Conservation (phyloP, 2,329 filamentous ascomycete genomes). For the Talaromyces sp. region DNA sequence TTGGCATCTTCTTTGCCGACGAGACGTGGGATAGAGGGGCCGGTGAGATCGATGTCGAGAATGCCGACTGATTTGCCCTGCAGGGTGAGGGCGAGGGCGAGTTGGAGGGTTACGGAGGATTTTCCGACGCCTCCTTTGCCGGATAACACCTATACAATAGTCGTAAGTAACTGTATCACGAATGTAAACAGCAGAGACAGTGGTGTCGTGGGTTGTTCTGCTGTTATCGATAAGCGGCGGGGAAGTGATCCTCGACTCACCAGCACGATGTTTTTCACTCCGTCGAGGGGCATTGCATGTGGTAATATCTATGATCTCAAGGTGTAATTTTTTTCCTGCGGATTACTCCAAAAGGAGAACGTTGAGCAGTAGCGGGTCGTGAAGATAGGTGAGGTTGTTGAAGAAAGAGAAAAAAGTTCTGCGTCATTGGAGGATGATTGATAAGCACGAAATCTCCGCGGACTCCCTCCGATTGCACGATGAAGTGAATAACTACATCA, state of each 20-base stretch:
- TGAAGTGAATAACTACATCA: background rate
- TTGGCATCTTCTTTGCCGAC: slow-evolving; percentile 85
- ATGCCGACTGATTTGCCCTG: slow-evolving; percentile 88
- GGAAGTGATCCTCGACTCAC: slow-evolving; percentile 27
- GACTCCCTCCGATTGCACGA: background rate
- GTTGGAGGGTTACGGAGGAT: slow-evolving; percentile 94
- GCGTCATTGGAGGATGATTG: slow-evolving; percentile 20
- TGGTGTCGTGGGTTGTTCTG: background rate
- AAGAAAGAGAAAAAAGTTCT: slow-evolving; percentile 10
- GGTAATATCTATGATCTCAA: background rate
- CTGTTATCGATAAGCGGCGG: slow-evolving; percentile 28
- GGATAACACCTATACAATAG: slow-evolving; percentile 63
- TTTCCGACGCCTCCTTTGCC: slow-evolving; percentile 98
- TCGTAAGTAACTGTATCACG: background rate
- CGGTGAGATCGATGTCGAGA: slow-evolving; percentile 92
- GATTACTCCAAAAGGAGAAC: background rate
- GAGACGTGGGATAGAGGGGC: slow-evolving; percentile 92
- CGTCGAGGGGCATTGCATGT: slow-evolving; percentile 39
- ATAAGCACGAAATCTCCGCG: slow-evolving; percentile 17
- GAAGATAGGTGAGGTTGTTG: slow-evolving; percentile 1
- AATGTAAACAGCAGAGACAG: background rate
- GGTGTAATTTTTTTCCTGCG: too few species aligned
- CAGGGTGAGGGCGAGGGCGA: slow-evolving; percentile 82
- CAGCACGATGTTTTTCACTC: slow-evolving; percentile 44
- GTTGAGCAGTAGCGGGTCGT: background rate